Conservation (phyloP, 306 rosid species). For the Dryas drummondii region DNA sequence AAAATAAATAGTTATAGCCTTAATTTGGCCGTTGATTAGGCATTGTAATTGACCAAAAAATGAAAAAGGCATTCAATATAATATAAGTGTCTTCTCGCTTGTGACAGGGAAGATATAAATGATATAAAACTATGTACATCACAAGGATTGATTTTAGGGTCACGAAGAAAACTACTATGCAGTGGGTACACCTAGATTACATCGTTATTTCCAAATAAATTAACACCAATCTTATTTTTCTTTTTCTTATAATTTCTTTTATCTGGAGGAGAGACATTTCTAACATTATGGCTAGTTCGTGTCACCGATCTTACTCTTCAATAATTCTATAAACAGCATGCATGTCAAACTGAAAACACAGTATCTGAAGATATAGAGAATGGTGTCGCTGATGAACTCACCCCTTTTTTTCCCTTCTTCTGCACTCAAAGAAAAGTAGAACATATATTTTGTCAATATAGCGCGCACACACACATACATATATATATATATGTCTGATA, state of each 20-base stretch:
- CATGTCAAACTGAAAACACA: conserved; percentile 27
- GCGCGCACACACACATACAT: neutral
- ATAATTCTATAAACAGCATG: neutral
- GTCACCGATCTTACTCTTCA: too few relatives aligned
- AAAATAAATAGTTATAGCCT: too few relatives aligned
- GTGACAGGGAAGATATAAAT: neutral
- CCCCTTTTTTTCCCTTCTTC: conserved; percentile 43
- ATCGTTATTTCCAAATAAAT: conserved; percentile 7
- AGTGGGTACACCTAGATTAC: conserved; percentile 10
- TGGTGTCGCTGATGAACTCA: conserved; percentile 36
- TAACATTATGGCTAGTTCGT: too few relatives aligned
- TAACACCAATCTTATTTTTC: neutral
- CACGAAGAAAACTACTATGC: neutral
- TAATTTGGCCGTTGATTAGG: too few relatives aligned
- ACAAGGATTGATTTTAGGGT: neutral
- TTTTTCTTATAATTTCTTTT: too few relatives aligned
- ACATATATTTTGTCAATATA: neutral
- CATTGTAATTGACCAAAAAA: too few relatives aligned
- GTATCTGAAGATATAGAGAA: conserved; percentile 35
- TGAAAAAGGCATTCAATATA: too few relatives aligned
- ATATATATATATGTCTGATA: neutral
- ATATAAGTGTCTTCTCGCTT: neutral
- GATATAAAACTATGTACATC: conserved; percentile 11
- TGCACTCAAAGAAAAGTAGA: conserved; percentile 24
- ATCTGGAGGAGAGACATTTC: too few relatives aligned